phyloP scores from a whole-genome alignment of 805 yeast species.

The Yamadazyma laniorum region DNA sequence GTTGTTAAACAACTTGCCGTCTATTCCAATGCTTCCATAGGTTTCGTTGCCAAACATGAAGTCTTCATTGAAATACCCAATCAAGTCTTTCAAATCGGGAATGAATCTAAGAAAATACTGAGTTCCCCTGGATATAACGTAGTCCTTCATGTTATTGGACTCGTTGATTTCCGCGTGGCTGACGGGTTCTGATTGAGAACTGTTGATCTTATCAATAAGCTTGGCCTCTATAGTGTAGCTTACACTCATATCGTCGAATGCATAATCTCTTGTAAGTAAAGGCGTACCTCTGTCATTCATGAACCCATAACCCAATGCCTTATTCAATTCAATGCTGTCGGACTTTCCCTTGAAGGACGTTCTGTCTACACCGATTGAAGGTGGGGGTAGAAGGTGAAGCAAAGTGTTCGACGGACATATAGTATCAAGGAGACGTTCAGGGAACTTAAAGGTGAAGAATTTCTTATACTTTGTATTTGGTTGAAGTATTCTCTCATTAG shows the following conservation, averaged over 20 bases:
- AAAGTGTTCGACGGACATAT: constrained; percentile 46
- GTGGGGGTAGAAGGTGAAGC: constrained; percentile 43
- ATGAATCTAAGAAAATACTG: constrained; percentile 40
- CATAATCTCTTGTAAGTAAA: constrained; percentile 46
- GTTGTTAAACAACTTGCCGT: constrained; percentile 30
- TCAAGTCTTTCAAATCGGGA: constrained; percentile 34
- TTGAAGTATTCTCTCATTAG: constrained; percentile 45
- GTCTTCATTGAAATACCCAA: constrained; percentile 25
- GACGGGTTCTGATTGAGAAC: constrained; percentile 27
- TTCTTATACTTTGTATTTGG: constrained; percentile 55
- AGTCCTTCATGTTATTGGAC: constrained; percentile 30
- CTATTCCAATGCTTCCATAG: constrained; percentile 31
- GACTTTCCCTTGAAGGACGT: constrained; percentile 37
- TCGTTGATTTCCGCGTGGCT: constrained; percentile 38
- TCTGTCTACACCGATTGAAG: constrained; percentile 40
- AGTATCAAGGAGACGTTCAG: constrained; percentile 51
- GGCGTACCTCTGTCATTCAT: constrained; percentile 52
- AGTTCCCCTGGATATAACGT: constrained; percentile 33
- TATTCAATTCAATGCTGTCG: constrained; percentile 32
- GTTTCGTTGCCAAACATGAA: constrained; percentile 27
- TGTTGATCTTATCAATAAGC: constrained; percentile 45
- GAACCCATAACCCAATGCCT: constrained; percentile 55
- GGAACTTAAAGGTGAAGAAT: constrained; percentile 58
- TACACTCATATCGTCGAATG: constrained; percentile 44
- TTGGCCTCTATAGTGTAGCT: constrained; percentile 55